phyloP scores from a whole-genome alignment of 2,329 filamentous ascomycete genomes.

The Penicillium decumbens region DNA sequence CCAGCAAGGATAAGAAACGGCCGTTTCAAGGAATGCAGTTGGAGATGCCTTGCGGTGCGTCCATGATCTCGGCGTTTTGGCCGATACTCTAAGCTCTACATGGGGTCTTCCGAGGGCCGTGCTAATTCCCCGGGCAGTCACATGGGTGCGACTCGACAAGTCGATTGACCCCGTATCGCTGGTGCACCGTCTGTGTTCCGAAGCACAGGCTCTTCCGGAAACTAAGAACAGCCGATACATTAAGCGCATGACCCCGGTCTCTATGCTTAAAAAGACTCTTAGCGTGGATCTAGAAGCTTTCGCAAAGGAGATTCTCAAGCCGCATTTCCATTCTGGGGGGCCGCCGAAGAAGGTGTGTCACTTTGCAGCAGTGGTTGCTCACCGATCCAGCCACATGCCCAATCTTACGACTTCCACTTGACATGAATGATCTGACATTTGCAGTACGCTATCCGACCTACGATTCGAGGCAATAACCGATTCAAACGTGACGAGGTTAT shows the following conservation, averaged over 20 bases:
- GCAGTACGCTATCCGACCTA: slow-evolving; percentile 61
- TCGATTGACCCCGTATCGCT: slow-evolving; percentile 58
- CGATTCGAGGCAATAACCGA: slow-evolving; percentile 56
- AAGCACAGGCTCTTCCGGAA: slow-evolving; percentile 49
- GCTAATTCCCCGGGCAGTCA: slow-evolving; percentile 41
- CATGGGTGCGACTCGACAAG: slow-evolving; percentile 55
- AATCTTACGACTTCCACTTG: background rate
- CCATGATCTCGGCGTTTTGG: background rate
- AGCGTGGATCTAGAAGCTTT: slow-evolving; percentile 55
- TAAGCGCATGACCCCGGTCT: slow-evolving; percentile 58
- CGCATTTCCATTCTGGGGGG: slow-evolving; percentile 54
- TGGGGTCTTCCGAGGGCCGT: slow-evolving; percentile 5
- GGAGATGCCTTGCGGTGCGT: slow-evolving; percentile 48
- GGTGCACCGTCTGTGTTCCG: slow-evolving; percentile 55
- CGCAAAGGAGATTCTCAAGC: slow-evolving; percentile 53
- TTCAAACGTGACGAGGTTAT: slow-evolving; percentile 57
- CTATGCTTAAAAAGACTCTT: slow-evolving; percentile 54
- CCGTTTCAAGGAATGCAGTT: slow-evolving; percentile 52
- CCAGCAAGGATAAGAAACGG: slow-evolving; percentile 43
- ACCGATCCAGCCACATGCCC: slow-evolving; percentile 1
- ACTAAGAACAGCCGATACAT: slow-evolving; percentile 55
- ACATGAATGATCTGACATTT: slow-evolving; percentile 1
- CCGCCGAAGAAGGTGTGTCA: slow-evolving; percentile 50
- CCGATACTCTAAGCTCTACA: background rate
- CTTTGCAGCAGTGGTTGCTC: background rate